Conservation (phyloP, 305 asterid species). For the Rubia balearica region DNA sequence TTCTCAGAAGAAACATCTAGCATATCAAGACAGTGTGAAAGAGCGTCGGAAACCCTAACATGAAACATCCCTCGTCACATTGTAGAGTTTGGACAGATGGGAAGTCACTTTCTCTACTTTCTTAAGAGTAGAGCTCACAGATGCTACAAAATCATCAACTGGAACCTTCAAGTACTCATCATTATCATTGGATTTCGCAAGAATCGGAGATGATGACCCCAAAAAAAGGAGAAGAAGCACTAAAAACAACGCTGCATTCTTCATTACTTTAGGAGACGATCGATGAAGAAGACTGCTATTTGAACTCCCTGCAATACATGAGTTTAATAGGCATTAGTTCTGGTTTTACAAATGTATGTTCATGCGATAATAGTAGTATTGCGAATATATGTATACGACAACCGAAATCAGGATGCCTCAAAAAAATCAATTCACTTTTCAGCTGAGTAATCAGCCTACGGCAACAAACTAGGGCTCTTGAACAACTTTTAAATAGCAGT, state of each 20-base stretch:
- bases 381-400: too few relatives aligned
- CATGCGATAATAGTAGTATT: too few relatives aligned
- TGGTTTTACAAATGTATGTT: too few relatives aligned
- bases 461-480: too few relatives aligned
- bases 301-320: too few relatives aligned
- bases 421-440: too few relatives aligned
- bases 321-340: too few relatives aligned
- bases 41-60: constrained; percentile 46
- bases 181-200: not conserved
- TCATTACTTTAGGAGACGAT: not conserved
- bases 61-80: constrained; percentile 30
- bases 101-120: constrained; percentile 36
- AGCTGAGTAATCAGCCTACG: too few relatives aligned
- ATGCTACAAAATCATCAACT: constrained; percentile 42
- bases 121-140: constrained; percentile 40
- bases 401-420: too few relatives aligned
- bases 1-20: constrained; percentile 63
- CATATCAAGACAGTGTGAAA: constrained; percentile 64
- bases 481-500: too few relatives aligned
- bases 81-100: constrained; percentile 38
- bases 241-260: too few relatives aligned
- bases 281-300: not conserved
- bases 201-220: not conserved
- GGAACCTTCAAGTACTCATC: constrained; percentile 40
- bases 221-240: constrained; percentile 4